Evolutionary conservation across 768 basidiomycete genomes (phyloP).

Genomic region (Pholiota molesta): DNA sequence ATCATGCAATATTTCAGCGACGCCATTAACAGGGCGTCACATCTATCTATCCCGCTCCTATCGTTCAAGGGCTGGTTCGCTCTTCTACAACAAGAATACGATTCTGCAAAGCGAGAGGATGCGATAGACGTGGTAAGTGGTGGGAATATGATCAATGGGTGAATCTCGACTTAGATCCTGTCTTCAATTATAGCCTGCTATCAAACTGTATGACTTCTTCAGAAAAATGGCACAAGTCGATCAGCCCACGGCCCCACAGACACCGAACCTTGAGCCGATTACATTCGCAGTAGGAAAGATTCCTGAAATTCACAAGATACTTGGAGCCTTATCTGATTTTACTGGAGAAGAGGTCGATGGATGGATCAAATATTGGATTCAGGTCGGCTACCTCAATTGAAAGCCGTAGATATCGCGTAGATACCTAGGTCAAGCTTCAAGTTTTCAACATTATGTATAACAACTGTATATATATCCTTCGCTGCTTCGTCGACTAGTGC

Average conservation of each 20-base stretch:
- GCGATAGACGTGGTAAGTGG: background rate
- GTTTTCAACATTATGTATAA: too few species aligned
- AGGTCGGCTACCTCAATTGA: background rate
- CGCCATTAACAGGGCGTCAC: too few species aligned
- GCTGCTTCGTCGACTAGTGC: too few species aligned
- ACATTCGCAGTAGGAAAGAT: background rate
- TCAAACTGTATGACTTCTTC: background rate
- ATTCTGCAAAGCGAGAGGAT: too few species aligned
- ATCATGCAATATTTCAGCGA: too few species aligned
- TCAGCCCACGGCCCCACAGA: background rate
- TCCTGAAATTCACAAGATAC: background rate
- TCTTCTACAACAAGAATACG: too few species aligned
- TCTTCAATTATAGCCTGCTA: background rate
- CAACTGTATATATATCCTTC: too few species aligned
- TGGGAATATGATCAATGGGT: background rate
- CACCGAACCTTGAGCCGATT: background rate
- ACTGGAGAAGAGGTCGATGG: background rate
- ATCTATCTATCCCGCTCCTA: too few species aligned
- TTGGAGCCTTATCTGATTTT: background rate
- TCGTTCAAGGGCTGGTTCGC: too few species aligned
- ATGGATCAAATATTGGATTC: background rate
- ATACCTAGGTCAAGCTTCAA: too few species aligned
- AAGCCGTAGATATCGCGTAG: too few species aligned
- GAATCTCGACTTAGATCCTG: background rate
- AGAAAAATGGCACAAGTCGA: background rate